Evolutionary conservation across 129 eudicot genomes (phyloP).

Genomic region (Flaveria bidentis): DNA sequence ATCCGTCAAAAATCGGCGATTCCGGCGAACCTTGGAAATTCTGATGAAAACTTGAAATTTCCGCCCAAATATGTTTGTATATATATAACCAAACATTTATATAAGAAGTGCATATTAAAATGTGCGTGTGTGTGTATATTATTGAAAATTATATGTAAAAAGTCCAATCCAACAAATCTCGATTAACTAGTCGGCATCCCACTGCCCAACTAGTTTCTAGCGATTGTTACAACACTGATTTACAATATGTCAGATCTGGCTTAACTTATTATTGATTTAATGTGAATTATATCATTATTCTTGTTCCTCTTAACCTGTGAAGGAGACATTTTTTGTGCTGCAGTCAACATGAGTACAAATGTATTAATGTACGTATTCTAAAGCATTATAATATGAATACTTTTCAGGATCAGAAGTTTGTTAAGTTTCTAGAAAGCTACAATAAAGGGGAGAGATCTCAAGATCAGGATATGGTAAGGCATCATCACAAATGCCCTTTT

Average conservation of each 20-base stretch:
- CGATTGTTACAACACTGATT: too few relatives aligned
- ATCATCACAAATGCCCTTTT: conserved; percentile 12
- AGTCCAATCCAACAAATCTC: too few relatives aligned
- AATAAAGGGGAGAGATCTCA: conserved; percentile 38
- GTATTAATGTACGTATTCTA: conserved; percentile 4
- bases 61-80: too few relatives aligned
- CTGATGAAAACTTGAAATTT: too few relatives aligned
- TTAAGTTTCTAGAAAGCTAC: conserved; percentile 58
- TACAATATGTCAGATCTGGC: background rate
- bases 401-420: conserved; percentile 74
- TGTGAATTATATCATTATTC: background rate
- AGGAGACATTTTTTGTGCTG: conserved; percentile 5
- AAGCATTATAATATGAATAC: background rate
- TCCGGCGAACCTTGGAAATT: too few relatives aligned
- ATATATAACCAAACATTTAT: too few relatives aligned
- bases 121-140: too few relatives aligned
- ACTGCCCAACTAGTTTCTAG: too few relatives aligned
- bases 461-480: conserved; percentile 61
- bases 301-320: background rate
- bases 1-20: too few relatives aligned
- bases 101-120: too few relatives aligned
- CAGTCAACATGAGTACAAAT: background rate
- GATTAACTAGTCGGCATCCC: too few relatives aligned
- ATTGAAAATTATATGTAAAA: too few relatives aligned
- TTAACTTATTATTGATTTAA: background rate